Evolutionary conservation across 2,329 filamentous ascomycete genomes (phyloP), one percentile per base, ranked within the genome.

Genomic region (Anisogramma anomala): DNA sequence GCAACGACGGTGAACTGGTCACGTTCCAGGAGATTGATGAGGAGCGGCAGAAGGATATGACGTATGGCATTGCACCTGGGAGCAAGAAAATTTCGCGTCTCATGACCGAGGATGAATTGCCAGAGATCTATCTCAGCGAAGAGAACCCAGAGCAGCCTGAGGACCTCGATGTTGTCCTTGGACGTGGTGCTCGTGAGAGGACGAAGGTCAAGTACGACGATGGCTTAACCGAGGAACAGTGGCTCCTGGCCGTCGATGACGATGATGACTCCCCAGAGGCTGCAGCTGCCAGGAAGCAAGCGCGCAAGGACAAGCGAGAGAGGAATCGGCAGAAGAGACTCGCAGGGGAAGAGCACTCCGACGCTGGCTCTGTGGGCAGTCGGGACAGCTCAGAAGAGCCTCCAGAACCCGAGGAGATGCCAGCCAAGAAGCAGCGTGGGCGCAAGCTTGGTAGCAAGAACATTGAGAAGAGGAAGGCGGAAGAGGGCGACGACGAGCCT

Each of bases 201-300:
- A 95, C 87, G 51, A 81, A 86, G 55, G 88, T 95, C 54, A 84
- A 83, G 60, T 98, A 98, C 53, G 91, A 98, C 54, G 91, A 98
- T 55, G 91, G 93, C 39, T 77, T 98, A 22, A 96, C 91, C 0
- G 93, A 98, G 64, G 91, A 98, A 66, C 93, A 98, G 62, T 98
- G 91, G 91, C 74, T 96, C 38, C 89, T 94, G 69, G 91, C 91
- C 40, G 89, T 98, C 23, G 91, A 98, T 58, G 89, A 94, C 46
- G 88, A 95, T 37, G 91, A 98, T 1, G 91, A 98, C 57, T 81
- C 78, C 0, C 87, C 94, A 22, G 91, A 96, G 58, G 88, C 86
- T 40, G 91, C 91, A 2, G 88, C 93, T 27, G 84, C 84, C 26
- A 79, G 91, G 30, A 96, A 95, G 55, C 79, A 87, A 57, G 85